A percentile compares a stretch with the other conserved stretches of the same genome.
These are phyloP conservation scores for Lactarius psammicola DNA, from an alignment of 768 basidiomycete genomes.

Conservation along the genomic window DNA sequence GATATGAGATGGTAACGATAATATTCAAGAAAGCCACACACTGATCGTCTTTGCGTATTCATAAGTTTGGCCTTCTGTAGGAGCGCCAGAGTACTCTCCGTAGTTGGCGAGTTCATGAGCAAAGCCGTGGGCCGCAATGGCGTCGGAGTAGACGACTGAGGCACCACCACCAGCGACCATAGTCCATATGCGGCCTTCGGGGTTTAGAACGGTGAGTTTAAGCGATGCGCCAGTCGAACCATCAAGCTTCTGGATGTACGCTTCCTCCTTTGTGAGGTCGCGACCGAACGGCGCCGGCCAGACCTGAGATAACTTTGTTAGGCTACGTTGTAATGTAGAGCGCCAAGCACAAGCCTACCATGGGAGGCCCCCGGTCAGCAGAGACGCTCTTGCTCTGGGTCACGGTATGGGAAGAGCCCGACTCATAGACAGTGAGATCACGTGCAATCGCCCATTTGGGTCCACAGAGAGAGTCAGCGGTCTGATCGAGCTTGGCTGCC, in stretches of 20 bases:
- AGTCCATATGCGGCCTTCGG: constrained; percentile 96
- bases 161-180: constrained; percentile 99
- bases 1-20: constrained; percentile 16
- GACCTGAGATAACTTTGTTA: constrained; percentile 40
- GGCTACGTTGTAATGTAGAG: not conserved
- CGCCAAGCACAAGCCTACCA: constrained; percentile 50
- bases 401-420: constrained; percentile 43
- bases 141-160: constrained; percentile 67
- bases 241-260: constrained; percentile 98
- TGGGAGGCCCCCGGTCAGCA: constrained; percentile 94
- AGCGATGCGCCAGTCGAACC: constrained; percentile 96
- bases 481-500: constrained; percentile 99
- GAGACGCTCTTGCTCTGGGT: constrained; percentile 52
- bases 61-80: constrained; percentile 97
- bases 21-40: constrained; percentile 40
- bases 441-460: constrained; percentile 99
- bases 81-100: constrained; percentile 98
- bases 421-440: constrained; percentile 75
- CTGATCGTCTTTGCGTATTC: constrained; percentile 99
- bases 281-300: constrained; percentile 97
- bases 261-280: constrained; percentile 97
- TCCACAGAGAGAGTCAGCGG: constrained; percentile 96
- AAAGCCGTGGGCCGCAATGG: constrained; percentile 89
- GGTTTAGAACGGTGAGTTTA: constrained; percentile 95
- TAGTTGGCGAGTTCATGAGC: constrained; percentile 99